Evolutionary conservation across 495 filamentous ascomycete species (phyloP), one percentile per base, ranked within the genome.

Genomic region (Viridothelium virens): DNA sequence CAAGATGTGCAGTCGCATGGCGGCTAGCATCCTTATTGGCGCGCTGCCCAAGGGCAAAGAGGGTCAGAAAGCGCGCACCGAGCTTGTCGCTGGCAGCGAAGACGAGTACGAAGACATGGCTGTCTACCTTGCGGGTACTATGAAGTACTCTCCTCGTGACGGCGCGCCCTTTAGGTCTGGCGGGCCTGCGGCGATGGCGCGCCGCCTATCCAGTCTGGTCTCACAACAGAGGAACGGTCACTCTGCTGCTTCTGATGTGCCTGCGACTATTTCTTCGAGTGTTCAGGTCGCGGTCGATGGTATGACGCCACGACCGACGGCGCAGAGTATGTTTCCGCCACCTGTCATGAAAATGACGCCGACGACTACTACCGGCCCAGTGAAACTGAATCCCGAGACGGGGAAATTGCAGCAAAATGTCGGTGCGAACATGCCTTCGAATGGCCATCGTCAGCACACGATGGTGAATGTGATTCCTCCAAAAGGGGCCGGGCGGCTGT

Each of bases 1-100:
- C 76, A 99, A 99, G 79, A 99, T 99, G 94, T 97, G 95, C 77
- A 95, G 91, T 50, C 87, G 95, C 62, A 97, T 98, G 89, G 94
- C 94, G 31, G 92, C 92, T 46, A 93, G 90, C 14, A 97, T 98
- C 69, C 81, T 98, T 12, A 88, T 84, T 67, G 95, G 94, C 47
- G 94, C 94, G 2, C 79, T 97, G 7, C 92, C 95, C 0, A 86
- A 85, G 68, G 78, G 77, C 3, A 79, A 78, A 9, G 84, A 85
- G 18, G 92, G 92, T 11, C 79, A 77, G n/a, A 77, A 76, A 48
- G 91, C 90, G 0, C 86, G 86, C 4, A 73, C 77, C 61, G 91
- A 94, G 61, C 82, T 99, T 53, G 89, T 96, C 66, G 91, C 89
- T 3, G 75, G 74, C 12, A 84, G 77, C 34, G 88, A 92, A 62